Evolutionary conservation across 1,139 yeast species (phyloP), one percentile per base, ranked within the genome.

Genomic region (Suhomyces maxii): DNA sequence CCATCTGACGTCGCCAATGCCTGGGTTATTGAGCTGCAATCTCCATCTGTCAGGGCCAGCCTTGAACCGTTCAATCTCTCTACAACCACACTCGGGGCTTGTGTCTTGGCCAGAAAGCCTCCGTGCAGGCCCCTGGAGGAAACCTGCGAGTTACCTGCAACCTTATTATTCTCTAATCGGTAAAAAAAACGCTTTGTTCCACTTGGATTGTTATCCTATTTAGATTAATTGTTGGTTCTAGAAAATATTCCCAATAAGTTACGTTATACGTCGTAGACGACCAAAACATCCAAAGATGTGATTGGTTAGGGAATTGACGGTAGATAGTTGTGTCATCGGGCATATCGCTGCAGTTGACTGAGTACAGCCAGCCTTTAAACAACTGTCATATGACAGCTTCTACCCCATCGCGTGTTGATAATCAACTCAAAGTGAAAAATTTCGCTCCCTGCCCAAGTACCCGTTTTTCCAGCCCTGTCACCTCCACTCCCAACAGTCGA

Each of bases 161-260:
- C 30, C 30, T 37, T 28, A 37, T 28, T 41, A 26, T 37, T 41
- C 48, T 42, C 26, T 23, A 46, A 46, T 42, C 46, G 46, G 49
- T 42, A 42, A 46, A 39, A 28, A 46, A 13, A 36, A 41, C 12
- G n/a, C 42, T 40, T 42, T 42, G 45, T 45, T 35, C 11, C 23
- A 14, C 13, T 8, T 11, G n/a, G 36, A 42, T 45, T 41, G 48
- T 45, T 39, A 9, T 11, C 41, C 40, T 14, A 18, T 37, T 32
- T 25, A 10, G 40, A 33, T 33, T 32, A 35, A 38, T 45, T 45
- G 42, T 41, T 37, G 7, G 23, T 28, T 9, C n/a, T 28, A 28
- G n/a, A 28, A 28, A 28, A 28, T 28, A 28, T 28, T 28, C 31
- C n/a, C n/a, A 28, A 28, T 11, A 9, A 28, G 9, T 28, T 11